Percentiles rank a stretch among this genome's conserved stretches.
phyloP scores from a whole-genome alignment of 1,284 basidiomycete species.

The Gomphus sp. region DNA sequence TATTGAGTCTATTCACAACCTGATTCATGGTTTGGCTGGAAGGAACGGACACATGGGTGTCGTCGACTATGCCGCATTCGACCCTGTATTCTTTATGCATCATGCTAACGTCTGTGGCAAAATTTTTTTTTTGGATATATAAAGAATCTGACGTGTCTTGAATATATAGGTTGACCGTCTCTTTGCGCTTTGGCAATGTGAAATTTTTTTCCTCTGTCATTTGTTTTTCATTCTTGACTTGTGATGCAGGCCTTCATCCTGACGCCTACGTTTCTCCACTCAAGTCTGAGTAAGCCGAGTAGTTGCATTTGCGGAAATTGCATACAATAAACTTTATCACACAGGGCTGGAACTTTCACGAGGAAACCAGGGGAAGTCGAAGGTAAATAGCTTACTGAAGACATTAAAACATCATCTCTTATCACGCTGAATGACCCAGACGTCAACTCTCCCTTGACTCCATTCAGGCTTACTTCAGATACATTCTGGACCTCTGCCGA shows the following conservation, averaged over 20 bases:
- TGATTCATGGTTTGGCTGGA: constrained; percentile 32
- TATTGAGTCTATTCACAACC: constrained; percentile 42
- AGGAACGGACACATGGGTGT: constrained; percentile 37
- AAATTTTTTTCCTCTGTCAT: not conserved
- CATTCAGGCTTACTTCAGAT: not conserved
- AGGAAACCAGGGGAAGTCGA: constrained; percentile 1
- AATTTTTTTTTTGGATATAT: not conserved
- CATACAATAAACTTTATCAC: not conserved
- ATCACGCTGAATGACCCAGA: not conserved
- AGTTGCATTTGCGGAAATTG: not conserved
- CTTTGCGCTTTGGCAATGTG: constrained; percentile 31
- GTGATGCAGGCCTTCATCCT: constrained; percentile 24
- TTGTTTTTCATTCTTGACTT: not conserved
- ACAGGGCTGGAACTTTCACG: not conserved
- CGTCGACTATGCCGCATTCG: constrained; percentile 27
- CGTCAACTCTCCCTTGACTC: constrained; percentile 1
- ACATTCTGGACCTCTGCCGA: not conserved
- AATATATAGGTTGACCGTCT: constrained; percentile 35
- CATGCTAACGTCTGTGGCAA: constrained; percentile 19
- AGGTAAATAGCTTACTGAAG: not conserved
- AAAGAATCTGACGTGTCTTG: not conserved
- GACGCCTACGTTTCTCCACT: constrained; percentile 25
- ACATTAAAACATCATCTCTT: not conserved
- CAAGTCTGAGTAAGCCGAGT: not conserved
- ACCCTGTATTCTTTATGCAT: constrained; percentile 41